Base-by-base conservation (phyloP, 768 basidiomycete species). In the Rhodotorula sphaerocarpa region DNA sequence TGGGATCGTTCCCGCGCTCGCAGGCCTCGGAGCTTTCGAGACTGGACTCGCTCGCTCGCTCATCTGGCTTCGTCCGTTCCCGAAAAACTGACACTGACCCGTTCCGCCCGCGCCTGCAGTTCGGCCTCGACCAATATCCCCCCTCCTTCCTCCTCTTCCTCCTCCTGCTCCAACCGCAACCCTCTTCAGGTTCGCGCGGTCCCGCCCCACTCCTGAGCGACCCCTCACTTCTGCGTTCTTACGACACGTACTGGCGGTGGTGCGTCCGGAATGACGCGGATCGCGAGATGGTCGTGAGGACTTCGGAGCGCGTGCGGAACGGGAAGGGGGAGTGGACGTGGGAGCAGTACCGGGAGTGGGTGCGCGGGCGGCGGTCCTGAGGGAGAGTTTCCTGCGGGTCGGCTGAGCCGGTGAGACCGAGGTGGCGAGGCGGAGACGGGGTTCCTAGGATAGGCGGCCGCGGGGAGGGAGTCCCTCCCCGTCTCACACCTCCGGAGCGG, bases 61-160 rank as follows among this genome's bases (percentile, higher is more conserved):
- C n/a, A n/a, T n/a, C n/a, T n/a, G n/a, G n/a, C n/a, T n/a, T n/a
- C n/a, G n/a, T n/a, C n/a, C n/a, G n/a, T n/a, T n/a, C n/a, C n/a
- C n/a, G n/a, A n/a, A n/a, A n/a, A n/a, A n/a, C n/a, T n/a, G n/a
- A n/a, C n/a, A n/a, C n/a, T n/a, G n/a, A n/a, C n/a, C n/a, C n/a
- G n/a, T n/a, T n/a, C n/a, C n/a, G n/a, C n/a, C n/a, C n/a, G n/a
- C n/a, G n/a, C 42, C 10, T 34, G 15, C 46, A 66, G 61, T 67
- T 67, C 34, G 85, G 84, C 23, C 74, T 85, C 48, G 84, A 86
- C 68, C 80, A 74, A 79, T 82, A 57, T 55, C 61, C 55, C 11
- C 56, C 20, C 1, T 86, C 87, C 68, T 70, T 88, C 47, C 77
- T 87, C 47, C 83, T 85, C 71, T 78, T 87, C 62, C 78, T 87